phyloP scores from a whole-genome alignment of 148 eudicot species.

The Cornus kousa region DNA sequence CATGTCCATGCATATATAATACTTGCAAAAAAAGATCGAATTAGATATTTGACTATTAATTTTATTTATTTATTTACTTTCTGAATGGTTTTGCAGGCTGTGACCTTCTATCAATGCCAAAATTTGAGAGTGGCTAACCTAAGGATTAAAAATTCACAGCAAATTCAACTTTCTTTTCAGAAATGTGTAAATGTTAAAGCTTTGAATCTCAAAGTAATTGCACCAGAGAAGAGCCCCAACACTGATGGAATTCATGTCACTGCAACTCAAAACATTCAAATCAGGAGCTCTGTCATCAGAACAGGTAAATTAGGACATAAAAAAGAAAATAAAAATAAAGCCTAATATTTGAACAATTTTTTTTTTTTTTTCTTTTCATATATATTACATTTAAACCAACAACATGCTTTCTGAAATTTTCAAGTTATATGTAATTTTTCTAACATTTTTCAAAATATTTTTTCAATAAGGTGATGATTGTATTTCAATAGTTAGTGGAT shows the following conservation, averaged over 20 bases:
- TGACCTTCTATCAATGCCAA: constrained; percentile 55
- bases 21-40: no score
- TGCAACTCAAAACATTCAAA: constrained; percentile 40
- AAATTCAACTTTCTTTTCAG: constrained; percentile 66
- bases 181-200: constrained; percentile 53
- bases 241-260: constrained; percentile 91
- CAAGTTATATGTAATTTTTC: background rate
- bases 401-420: no score
- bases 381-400: no score
- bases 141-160: constrained; percentile 60
- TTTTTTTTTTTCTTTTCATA: no score
- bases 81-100: constrained; percentile 43
- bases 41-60: background rate
- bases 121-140: constrained; percentile 52
- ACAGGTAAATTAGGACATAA: constrained; percentile 57
- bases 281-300: constrained; percentile 40
- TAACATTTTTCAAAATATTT: background rate
- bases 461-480: constrained; percentile 70
- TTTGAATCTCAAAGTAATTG: constrained; percentile 42
- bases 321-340: background rate
- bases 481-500: constrained; percentile 81
- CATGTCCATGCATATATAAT: no score
- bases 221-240: constrained; percentile 75
- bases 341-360: no score
- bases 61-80: background rate